Evolutionary conservation across 2,329 filamentous ascomycete species (phyloP).

Genomic region (Venturia aucupariae): DNA sequence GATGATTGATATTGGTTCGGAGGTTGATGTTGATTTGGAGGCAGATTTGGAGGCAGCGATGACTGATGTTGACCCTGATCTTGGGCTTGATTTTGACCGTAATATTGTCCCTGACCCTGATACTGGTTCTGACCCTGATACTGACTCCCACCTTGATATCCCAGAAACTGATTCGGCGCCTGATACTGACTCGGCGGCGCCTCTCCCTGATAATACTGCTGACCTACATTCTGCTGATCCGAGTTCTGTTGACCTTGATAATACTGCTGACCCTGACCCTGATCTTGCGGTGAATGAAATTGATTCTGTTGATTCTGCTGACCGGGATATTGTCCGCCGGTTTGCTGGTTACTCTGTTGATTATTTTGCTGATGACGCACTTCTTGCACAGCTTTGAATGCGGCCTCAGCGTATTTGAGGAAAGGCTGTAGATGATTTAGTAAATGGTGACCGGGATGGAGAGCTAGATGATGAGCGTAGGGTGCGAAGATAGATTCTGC

Average conservation of each 20-base stretch:
- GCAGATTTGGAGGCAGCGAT: too few species aligned
- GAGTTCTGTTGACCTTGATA: not conserved
- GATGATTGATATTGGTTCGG: not conserved
- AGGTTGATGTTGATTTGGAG: not conserved
- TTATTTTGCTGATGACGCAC: slow-evolving; percentile 1
- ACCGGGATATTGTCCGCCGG: not conserved
- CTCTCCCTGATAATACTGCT: not conserved
- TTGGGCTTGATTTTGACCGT: not conserved
- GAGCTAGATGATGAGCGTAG: not conserved
- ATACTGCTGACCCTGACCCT: not conserved
- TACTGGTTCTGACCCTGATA: slow-evolving; percentile 3
- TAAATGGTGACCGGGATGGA: not conserved
- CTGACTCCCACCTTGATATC: not conserved
- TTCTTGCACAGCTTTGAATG: slow-evolving; percentile 8
- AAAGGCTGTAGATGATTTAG: not conserved
- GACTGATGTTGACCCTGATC: not conserved
- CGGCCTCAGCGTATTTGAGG: not conserved
- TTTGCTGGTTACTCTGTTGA: not conserved
- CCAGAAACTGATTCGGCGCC: not conserved
- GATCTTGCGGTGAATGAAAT: not conserved
- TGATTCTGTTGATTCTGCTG: slow-evolving; percentile 8
- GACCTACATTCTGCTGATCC: not conserved
- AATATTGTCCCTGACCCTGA: not conserved
- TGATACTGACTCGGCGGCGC: slow-evolving; percentile 6
- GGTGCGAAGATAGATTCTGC: not conserved